Conservation (phyloP, 106 monocot genomes). For the Platanthera zijinensis region DNA sequence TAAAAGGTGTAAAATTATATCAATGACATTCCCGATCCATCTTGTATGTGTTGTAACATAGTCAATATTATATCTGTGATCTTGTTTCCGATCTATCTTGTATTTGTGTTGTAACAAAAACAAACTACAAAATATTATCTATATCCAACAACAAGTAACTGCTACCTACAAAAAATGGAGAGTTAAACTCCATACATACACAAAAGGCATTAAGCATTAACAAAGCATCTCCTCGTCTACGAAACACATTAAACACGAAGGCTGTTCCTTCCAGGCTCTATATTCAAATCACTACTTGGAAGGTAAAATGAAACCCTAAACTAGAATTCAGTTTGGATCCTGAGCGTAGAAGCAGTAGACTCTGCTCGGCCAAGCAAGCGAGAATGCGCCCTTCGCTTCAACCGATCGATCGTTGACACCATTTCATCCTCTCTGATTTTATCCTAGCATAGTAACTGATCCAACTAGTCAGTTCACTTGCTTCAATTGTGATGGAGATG, state of each 20-base stretch:
- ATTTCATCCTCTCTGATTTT: slow-evolving; percentile 18
- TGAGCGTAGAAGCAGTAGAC: slow-evolving; percentile 53
- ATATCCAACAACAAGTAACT: no score
- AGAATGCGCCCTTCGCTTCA: slow-evolving; percentile 71
- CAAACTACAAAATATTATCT: no score
- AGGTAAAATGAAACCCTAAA: not conserved
- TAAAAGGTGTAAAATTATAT: no score
- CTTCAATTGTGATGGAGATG: slow-evolving; percentile 67
- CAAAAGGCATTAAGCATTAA: no score
- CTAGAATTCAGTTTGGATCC: slow-evolving; percentile 17
- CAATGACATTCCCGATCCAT: no score
- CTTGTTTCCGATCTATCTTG: no score
- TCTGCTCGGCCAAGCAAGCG: slow-evolving; percentile 59
- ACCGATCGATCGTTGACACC: slow-evolving; percentile 31
- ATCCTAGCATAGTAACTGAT: slow-evolving; percentile 34
- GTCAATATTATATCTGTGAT: no score
- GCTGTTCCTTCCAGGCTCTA: not conserved
- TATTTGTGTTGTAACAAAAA: no score
- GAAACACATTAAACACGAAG: not conserved
- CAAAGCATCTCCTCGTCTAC: no score
- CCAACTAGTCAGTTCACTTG: slow-evolving; percentile 65
- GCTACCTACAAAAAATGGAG: no score
- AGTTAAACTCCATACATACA: no score
- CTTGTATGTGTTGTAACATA: no score
- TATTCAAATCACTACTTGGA: not conserved